Evolutionary conservation across 2,329 filamentous ascomycete genomes (phyloP).

Genomic region (Arthroderma sp.): DNA sequence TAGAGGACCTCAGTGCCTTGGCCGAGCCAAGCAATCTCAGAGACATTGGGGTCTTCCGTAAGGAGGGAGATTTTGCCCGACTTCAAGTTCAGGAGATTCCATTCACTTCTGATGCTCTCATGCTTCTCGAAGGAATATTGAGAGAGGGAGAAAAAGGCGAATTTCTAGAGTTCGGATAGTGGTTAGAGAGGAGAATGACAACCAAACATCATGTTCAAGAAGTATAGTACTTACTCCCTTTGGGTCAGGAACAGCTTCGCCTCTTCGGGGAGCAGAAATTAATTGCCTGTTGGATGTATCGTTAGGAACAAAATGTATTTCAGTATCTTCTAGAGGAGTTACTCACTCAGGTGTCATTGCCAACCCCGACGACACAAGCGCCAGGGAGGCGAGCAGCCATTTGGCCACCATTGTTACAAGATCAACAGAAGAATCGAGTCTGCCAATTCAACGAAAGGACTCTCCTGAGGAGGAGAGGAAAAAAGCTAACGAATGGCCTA

Average conservation of each 20-base stretch:
- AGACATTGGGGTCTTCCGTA: slow-evolving; percentile 50
- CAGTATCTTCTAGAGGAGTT: background rate
- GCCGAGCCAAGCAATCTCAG: slow-evolving; percentile 64
- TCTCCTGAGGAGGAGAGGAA: background rate
- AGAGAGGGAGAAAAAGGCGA: slow-evolving; percentile 45
- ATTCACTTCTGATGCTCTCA: slow-evolving; percentile 40
- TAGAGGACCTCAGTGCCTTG: slow-evolving; percentile 47
- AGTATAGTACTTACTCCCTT: slow-evolving; percentile 21
- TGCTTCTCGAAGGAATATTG: slow-evolving; percentile 72
- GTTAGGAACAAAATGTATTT: background rate
- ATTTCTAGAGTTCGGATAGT: slow-evolving; percentile 15
- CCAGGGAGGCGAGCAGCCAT: slow-evolving; percentile 13
- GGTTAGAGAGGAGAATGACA: background rate
- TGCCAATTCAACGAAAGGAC: no score
- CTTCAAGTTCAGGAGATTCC: slow-evolving; percentile 60
- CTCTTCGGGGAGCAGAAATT: slow-evolving; percentile 25
- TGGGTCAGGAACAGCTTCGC: slow-evolving; percentile 26
- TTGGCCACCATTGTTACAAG: slow-evolving; percentile 10
- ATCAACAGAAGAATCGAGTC: background rate
- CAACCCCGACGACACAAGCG: slow-evolving; percentile 13
- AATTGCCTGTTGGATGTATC: slow-evolving; percentile 16
- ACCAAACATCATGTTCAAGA: background rate
- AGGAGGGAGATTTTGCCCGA: slow-evolving; percentile 53
- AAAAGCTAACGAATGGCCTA: background rate
- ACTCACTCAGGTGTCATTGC: slow-evolving; percentile 17